Percentiles rank a stretch among this genome's conserved stretches.
Conservation (phyloP, 2,329 filamentous ascomycete species). For the Aureobasidium pullulans region DNA sequence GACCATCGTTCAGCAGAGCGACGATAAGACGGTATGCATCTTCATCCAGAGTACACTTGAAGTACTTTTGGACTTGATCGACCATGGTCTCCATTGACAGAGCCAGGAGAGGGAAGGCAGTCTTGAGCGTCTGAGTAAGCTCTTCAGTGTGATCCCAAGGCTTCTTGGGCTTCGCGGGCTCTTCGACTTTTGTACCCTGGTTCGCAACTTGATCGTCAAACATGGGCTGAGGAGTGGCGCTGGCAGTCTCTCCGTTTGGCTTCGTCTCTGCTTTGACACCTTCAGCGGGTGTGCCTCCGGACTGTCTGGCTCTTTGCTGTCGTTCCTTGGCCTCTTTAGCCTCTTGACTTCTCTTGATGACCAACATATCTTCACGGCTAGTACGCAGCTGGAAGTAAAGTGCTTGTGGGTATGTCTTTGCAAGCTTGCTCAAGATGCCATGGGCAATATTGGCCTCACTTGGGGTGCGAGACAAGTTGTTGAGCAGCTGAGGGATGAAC, state of each 20-base stretch:
- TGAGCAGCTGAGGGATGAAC: slow-evolving; percentile 92
- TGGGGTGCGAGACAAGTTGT: slow-evolving; percentile 73
- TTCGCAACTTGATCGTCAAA: slow-evolving; percentile 17
- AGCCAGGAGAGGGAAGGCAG: slow-evolving; percentile 89
- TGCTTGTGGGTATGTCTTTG: slow-evolving; percentile 88
- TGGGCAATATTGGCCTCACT: slow-evolving; percentile 76
- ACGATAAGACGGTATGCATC: slow-evolving; percentile 96
- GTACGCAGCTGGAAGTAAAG: slow-evolving; percentile 94
- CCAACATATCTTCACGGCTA: slow-evolving; percentile 84
- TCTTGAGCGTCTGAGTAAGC: slow-evolving; percentile 91
- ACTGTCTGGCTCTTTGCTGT: slow-evolving; percentile 50
- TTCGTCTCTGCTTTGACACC: slow-evolving; percentile 32
- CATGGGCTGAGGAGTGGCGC: slow-evolving; percentile 29
- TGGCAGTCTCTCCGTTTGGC: slow-evolving; percentile 32
- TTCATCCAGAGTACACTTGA: slow-evolving; percentile 97
- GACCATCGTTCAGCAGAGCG: slow-evolving; percentile 89
- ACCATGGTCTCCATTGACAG: slow-evolving; percentile 99
- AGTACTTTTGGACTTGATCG: slow-evolving; percentile 96
- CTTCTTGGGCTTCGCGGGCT: slow-evolving; percentile 54
- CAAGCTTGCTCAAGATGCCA: slow-evolving; percentile 82
- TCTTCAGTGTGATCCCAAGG: slow-evolving; percentile 97
- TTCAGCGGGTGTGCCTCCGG: slow-evolving; percentile 24
- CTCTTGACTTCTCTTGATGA: slow-evolving; percentile 82
- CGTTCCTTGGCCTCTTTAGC: slow-evolving; percentile 50
- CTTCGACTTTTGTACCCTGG: slow-evolving; percentile 23